Percentiles rank a stretch among this genome's conserved stretches.
Conservation (phyloP, 192 early-diverging fungal species). For the Kickxella alabastrina region DNA sequence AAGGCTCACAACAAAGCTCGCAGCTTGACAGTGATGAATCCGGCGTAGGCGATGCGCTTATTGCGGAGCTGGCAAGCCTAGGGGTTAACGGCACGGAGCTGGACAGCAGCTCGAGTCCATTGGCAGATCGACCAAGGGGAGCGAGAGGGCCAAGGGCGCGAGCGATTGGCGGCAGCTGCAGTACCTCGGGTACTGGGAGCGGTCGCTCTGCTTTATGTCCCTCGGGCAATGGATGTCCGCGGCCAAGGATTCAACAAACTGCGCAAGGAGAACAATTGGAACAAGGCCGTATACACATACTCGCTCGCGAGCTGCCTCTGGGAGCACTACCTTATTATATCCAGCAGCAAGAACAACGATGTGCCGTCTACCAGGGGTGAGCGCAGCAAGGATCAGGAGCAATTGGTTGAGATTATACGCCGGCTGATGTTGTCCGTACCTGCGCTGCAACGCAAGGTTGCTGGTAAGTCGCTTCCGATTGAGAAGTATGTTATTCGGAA, state of each 20-base stretch:
- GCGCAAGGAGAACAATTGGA: slow-evolving; percentile 79
- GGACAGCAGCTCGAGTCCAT: too few relatives aligned
- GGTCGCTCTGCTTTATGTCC: slow-evolving; percentile 62
- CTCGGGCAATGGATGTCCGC: slow-evolving; percentile 61
- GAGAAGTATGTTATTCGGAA: slow-evolving; percentile 90
- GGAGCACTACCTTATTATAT: slow-evolving; percentile 37
- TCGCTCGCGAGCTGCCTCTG: slow-evolving; percentile 62
- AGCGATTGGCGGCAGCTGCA: slow-evolving; percentile 69
- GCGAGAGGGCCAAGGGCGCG: neutral
- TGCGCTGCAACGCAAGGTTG: slow-evolving; percentile 67
- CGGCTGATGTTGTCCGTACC: slow-evolving; percentile 67
- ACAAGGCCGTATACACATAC: slow-evolving; percentile 77
- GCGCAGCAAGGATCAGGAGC: slow-evolving; percentile 15
- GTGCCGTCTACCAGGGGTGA: slow-evolving; percentile 4
- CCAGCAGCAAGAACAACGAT: slow-evolving; percentile 2
- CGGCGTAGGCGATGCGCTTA: too few relatives aligned
- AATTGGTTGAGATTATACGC: slow-evolving; percentile 49
- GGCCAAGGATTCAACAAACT: slow-evolving; percentile 60
- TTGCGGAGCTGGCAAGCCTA: slow-evolving; percentile 41
- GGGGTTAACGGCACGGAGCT: slow-evolving; percentile 4
- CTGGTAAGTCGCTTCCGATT: slow-evolving; percentile 79
- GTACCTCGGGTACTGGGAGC: slow-evolving; percentile 82
- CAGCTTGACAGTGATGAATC: too few relatives aligned
- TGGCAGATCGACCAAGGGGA: neutral
- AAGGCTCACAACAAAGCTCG: too few relatives aligned